Evolutionary conservation across 2,329 filamentous ascomycete genomes (phyloP).

Genomic region (Aspergillus sp.): DNA sequence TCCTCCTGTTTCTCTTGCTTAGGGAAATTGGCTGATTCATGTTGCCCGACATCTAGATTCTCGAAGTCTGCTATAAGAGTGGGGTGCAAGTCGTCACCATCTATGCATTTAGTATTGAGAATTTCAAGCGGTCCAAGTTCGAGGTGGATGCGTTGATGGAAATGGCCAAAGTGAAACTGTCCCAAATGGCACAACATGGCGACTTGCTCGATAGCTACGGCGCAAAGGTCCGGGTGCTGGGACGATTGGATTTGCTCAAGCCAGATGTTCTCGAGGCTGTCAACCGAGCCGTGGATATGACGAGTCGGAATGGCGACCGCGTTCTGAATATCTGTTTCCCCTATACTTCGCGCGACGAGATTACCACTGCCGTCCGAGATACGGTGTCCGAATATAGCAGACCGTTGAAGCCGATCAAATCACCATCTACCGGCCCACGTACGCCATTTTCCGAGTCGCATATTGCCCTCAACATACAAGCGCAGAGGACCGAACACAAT

Average conservation of each 20-base stretch:
- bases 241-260: slow-evolving; percentile 74
- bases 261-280: slow-evolving; percentile 84
- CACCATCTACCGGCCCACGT: slow-evolving; percentile 32
- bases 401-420: slow-evolving; percentile 48
- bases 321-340: slow-evolving; percentile 94
- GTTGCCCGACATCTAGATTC: slow-evolving; percentile 50
- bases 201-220: slow-evolving; percentile 90
- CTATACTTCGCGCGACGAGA: slow-evolving; percentile 93
- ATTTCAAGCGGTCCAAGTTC: slow-evolving; percentile 94
- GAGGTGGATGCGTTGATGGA: slow-evolving; percentile 97
- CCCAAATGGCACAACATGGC: slow-evolving; percentile 86
- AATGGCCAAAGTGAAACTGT: slow-evolving; percentile 90
- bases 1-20: slow-evolving; percentile 1
- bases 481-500: slow-evolving; percentile 44
- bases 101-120: slow-evolving; percentile 98
- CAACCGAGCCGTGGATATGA: slow-evolving; percentile 77
- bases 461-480: slow-evolving; percentile 78
- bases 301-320: slow-evolving; percentile 72
- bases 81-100: slow-evolving; percentile 96
- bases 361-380: slow-evolving; percentile 78
- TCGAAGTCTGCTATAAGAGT: slow-evolving; percentile 97
- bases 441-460: slow-evolving; percentile 80
- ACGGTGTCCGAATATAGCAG: slow-evolving; percentile 83
- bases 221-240: slow-evolving; percentile 75
- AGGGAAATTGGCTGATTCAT: background rate